Conservation (phyloP, 441 rosid genomes). For the Pelargonium myrrhifolium region DNA sequence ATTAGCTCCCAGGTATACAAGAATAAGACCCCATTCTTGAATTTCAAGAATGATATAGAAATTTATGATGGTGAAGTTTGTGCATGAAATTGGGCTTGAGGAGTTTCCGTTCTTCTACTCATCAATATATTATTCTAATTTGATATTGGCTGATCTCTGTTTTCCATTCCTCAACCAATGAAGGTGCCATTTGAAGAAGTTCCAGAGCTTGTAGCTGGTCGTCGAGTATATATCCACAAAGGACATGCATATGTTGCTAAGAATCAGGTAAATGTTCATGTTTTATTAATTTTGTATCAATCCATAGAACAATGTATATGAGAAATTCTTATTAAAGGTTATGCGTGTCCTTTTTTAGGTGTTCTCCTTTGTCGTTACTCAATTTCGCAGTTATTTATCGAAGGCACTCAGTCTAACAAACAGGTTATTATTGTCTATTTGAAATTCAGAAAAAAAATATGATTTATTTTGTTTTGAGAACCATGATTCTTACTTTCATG, state of each 20-base stretch:
- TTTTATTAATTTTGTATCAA: neutral
- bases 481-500: constrained; percentile 1
- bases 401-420: constrained; percentile 76
- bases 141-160: constrained; percentile 9
- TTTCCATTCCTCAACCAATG: constrained; percentile 19
- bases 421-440: constrained; percentile 38
- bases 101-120: neutral
- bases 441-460: constrained; percentile 10
- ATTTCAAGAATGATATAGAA: constrained; percentile 3
- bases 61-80: constrained; percentile 3
- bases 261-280: constrained; percentile 39
- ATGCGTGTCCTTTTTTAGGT: constrained; percentile 28
- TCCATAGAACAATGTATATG: constrained; percentile 6
- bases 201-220: constrained; percentile 85
- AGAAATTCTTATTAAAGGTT: constrained; percentile 8
- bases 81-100: neutral
- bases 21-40: neutral
- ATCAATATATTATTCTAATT: constrained; percentile 2
- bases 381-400: constrained; percentile 64
- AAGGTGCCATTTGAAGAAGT: constrained; percentile 98
- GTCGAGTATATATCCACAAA: constrained; percentile 57
- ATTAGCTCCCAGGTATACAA: neutral
- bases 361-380: constrained; percentile 69
- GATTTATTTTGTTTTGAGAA: neutral
- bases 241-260: constrained; percentile 78